phyloP scores from a whole-genome alignment of 371 early-diverging fungal species.

The Mucor piriformis region DNA sequence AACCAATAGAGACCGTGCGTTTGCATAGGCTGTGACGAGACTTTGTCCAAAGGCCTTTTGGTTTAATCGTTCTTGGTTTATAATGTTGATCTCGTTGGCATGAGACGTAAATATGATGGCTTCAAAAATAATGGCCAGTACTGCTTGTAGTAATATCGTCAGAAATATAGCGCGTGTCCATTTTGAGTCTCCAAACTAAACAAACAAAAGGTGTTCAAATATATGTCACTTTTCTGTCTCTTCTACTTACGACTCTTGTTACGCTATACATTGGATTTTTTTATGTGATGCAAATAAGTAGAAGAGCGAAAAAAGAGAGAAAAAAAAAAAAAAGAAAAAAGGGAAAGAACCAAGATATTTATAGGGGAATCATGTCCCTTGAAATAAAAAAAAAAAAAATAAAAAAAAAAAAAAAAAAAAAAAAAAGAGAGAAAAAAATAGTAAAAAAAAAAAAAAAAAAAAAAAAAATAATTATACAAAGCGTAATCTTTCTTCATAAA shows the following conservation, averaged over 20 bases:
- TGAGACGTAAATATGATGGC: slow-evolving; percentile 41
- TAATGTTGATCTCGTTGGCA: slow-evolving; percentile 38
- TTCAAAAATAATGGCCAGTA: slow-evolving; percentile 47
- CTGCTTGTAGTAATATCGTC: slow-evolving; percentile 37
- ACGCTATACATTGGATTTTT: slow-evolving; percentile 37
- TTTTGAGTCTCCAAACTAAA: slow-evolving; percentile 54
- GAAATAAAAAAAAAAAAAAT: slow-evolving; percentile 6
- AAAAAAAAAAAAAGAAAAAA: slow-evolving; percentile 12
- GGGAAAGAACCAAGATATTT: slow-evolving; percentile 8
- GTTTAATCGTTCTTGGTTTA: slow-evolving; percentile 36
- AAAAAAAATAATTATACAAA: slow-evolving; percentile 15
- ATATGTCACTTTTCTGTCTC: neutral
- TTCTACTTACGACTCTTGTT: slow-evolving; percentile 51
- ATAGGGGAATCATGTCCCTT: slow-evolving; percentile 2
- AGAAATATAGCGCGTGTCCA: slow-evolving; percentile 53
- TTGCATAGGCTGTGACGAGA: slow-evolving; percentile 40
- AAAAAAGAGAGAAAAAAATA: slow-evolving; percentile 1
- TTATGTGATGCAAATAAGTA: neutral
- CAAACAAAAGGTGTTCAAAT: neutral
- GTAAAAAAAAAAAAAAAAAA: neutral
- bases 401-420: slow-evolving; percentile 8
- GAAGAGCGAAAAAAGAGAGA: slow-evolving; percentile 9
- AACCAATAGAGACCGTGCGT: slow-evolving; percentile 49
- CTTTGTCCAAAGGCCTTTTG: slow-evolving; percentile 33
- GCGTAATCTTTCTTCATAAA: slow-evolving; percentile 28